Evolutionary conservation across 768 basidiomycete species (phyloP).

Genomic region (Suillus cothurnatus): DNA sequence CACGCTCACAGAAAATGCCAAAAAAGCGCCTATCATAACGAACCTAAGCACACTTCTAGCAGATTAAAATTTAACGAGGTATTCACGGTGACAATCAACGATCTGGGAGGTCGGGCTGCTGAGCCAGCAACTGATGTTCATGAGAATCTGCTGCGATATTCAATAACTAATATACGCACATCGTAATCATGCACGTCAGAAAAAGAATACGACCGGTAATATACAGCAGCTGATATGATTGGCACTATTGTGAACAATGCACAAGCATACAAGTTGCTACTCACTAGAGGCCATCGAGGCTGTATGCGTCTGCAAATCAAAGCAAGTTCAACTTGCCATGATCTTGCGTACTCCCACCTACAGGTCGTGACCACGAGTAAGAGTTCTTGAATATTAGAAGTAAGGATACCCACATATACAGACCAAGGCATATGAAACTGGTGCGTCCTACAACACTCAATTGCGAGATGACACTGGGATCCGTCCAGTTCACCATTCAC

Average conservation of each 20-base stretch:
- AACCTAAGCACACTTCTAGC: background rate
- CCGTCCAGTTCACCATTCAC: conserved; percentile 4
- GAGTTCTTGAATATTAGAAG: background rate
- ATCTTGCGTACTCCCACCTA: conserved; percentile 1
- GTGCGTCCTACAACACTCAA: background rate
- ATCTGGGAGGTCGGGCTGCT: background rate
- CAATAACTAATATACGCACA: background rate
- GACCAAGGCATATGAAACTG: background rate
- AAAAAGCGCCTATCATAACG: background rate
- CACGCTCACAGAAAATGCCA: conserved; percentile 1
- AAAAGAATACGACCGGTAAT: background rate
- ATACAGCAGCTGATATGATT: background rate
- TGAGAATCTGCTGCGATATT: background rate
- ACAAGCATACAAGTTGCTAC: background rate
- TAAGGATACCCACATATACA: background rate
- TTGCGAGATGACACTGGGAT: background rate
- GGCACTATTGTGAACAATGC: too few relatives aligned
- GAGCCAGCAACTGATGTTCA: background rate
- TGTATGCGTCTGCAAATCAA: background rate
- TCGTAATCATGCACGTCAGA: background rate
- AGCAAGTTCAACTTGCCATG: conserved; percentile 1
- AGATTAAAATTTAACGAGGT: background rate
- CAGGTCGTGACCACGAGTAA: too few relatives aligned
- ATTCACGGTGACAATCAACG: background rate
- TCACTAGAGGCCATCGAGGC: conserved; percentile 4